These are phyloP conservation scores for Cynanchum wilfordii DNA, from an alignment of 257 asterid species.

Conservation along the genomic window DNA sequence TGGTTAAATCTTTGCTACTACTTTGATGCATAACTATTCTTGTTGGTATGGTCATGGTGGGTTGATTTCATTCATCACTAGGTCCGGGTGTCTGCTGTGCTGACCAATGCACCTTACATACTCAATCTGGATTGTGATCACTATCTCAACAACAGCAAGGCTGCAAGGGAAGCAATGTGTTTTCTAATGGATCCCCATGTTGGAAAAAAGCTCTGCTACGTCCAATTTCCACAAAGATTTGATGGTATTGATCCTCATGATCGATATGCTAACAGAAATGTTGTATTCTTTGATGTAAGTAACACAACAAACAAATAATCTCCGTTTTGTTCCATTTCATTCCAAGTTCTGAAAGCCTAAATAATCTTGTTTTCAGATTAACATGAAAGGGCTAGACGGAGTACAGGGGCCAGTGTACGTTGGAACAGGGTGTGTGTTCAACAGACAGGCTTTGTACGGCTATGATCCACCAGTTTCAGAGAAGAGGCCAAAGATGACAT, in stretches of 20 bases:
- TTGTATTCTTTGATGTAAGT: slow-evolving; percentile 74
- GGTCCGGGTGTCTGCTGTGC: slow-evolving; percentile 83
- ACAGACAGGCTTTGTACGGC: slow-evolving; percentile 74
- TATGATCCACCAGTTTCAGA: slow-evolving; percentile 73
- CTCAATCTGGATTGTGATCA: slow-evolving; percentile 88
- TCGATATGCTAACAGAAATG: slow-evolving; percentile 81
- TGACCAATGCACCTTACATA: slow-evolving; percentile 80
- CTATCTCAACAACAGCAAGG: slow-evolving; percentile 79
- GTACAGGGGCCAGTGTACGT: slow-evolving; percentile 88
- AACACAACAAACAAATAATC: not conserved
- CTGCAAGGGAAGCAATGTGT: slow-evolving; percentile 80
- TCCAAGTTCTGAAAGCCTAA: not conserved
- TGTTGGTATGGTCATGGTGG: not conserved
- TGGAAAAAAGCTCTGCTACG: slow-evolving; percentile 82
- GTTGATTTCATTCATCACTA: slow-evolving; percentile 9
- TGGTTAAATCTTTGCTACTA: not conserved
- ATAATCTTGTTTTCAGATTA: slow-evolving; percentile 38
- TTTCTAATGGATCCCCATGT: slow-evolving; percentile 82
- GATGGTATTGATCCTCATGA: slow-evolving; percentile 87
- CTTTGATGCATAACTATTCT: not conserved
- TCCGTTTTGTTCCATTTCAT: not conserved
- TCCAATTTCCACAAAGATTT: slow-evolving; percentile 79
- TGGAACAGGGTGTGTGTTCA: slow-evolving; percentile 76
- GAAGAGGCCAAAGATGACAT: slow-evolving; percentile 75
- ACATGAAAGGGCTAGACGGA: slow-evolving; percentile 85